Conservation (phyloP, 352 stramenopile genomes). For the Globisporangium barbulae region DNA sequence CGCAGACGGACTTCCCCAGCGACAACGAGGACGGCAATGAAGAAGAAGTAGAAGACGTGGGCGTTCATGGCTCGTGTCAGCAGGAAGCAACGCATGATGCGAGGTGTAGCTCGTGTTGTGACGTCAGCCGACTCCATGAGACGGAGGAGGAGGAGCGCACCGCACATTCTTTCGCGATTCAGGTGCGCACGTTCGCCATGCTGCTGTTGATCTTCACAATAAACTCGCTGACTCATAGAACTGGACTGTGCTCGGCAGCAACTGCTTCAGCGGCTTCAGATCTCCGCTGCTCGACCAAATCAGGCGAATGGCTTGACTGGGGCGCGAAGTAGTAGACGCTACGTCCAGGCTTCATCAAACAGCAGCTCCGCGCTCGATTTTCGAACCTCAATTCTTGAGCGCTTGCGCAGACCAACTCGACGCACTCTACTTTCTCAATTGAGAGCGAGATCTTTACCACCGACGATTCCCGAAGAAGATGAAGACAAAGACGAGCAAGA, state of each 20-base stretch:
- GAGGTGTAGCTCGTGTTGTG: neutral
- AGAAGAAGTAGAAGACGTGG: slow-evolving; percentile 2
- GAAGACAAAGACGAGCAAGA: slow-evolving; percentile 10
- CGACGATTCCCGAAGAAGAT: slow-evolving; percentile 11
- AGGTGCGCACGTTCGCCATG: neutral
- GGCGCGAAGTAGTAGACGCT: neutral
- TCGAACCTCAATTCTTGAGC: slow-evolving; percentile 20
- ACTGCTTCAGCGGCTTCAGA: neutral
- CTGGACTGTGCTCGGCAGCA: neutral
- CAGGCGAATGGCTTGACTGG: neutral
- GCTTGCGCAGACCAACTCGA: slow-evolving; percentile 9
- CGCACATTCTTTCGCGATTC: neutral
- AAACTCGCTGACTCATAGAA: neutral
- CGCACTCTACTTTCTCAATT: neutral
- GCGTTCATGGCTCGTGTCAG: slow-evolving; percentile 3
- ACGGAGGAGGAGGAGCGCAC: neutral
- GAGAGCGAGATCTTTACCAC: slow-evolving; percentile 1
- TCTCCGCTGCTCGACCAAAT: neutral
- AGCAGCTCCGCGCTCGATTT: slow-evolving; percentile 10
- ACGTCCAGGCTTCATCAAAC: neutral
- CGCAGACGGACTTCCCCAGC: slow-evolving; percentile 23
- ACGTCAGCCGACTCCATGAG: neutral
- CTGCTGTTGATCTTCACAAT: neutral
- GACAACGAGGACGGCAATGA: neutral
- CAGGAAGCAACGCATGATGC: neutral